These are phyloP conservation scores for Fraxinus platypoda DNA, from an alignment of 305 asterid species.

Conservation along the genomic window DNA sequence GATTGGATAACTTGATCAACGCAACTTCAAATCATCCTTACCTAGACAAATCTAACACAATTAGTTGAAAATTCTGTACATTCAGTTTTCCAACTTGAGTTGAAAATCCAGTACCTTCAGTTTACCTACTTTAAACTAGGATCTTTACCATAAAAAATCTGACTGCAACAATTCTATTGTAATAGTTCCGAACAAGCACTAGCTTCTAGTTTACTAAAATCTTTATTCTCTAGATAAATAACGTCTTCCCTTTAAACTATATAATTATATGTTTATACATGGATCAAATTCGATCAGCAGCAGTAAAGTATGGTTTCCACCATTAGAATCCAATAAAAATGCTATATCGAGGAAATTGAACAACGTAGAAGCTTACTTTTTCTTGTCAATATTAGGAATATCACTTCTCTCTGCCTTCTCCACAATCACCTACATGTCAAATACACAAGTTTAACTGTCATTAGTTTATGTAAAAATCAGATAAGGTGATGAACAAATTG, in stretches of 20 bases:
- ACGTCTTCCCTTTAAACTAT: not conserved
- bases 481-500: not conserved
- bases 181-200: not conserved
- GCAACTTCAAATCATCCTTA: not conserved
- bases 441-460: not conserved
- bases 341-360: not conserved
- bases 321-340: not conserved
- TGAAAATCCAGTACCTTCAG: not conserved
- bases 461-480: constrained; percentile 12
- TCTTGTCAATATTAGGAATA: constrained; percentile 48
- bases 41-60: not conserved
- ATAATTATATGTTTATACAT: not conserved
- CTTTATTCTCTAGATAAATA: not conserved
- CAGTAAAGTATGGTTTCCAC: not conserved
- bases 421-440: constrained; percentile 36
- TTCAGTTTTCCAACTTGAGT: not conserved
- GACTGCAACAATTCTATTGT: not conserved
- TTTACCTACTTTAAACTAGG: not conserved
- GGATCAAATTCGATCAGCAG: not conserved
- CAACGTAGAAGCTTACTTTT: constrained; percentile 32
- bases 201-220: not conserved
- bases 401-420: constrained; percentile 55
- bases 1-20: too few relatives aligned
- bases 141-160: not conserved
- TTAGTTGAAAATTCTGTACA: not conserved